phyloP scores from a whole-genome alignment of 179 eudicot genomes.

The Beta corolliflora region DNA sequence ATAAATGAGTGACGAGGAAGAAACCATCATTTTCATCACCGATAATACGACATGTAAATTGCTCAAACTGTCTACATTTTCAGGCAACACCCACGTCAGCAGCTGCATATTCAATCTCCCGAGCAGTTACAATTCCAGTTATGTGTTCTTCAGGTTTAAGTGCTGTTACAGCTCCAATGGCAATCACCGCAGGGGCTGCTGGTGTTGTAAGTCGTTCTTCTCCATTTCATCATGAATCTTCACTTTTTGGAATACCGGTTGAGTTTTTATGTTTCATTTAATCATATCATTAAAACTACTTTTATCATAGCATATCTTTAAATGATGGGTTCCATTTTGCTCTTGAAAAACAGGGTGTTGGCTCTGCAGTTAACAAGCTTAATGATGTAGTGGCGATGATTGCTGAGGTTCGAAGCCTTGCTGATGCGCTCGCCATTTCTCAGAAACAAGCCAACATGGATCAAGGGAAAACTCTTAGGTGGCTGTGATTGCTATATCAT shows the following conservation, averaged over 20 bases:
- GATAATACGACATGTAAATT: neutral
- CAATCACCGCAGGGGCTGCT: conserved; percentile 91
- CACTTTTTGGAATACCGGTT: neutral
- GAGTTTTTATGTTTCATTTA: too few species aligned
- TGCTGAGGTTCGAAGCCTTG: conserved; percentile 80
- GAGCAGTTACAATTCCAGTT: conserved; percentile 79
- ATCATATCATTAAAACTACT: neutral
- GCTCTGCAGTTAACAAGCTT: conserved; percentile 90
- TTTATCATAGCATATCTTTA: neutral
- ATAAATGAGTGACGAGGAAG: neutral
- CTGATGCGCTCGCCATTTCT: conserved; percentile 45
- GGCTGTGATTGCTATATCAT: conserved; percentile 18
- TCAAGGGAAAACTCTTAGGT: conserved; percentile 31
- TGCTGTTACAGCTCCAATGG: conserved; percentile 86
- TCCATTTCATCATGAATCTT: neutral
- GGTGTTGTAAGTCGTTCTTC: conserved; percentile 63
- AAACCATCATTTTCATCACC: too few species aligned
- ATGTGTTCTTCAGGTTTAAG: conserved; percentile 93
- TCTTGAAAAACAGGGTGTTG: conserved; percentile 62
- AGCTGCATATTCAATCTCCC: conserved; percentile 86
- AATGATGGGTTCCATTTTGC: neutral
- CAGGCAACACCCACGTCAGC: conserved; percentile 90
- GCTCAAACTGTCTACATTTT: neutral
- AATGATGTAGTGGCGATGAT: conserved; percentile 87
- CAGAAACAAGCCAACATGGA: conserved; percentile 21